Percentiles rank a stretch among this genome's conserved stretches.
Evolutionary conservation across 352 stramenopile species (phyloP).

Genomic region (Thalassiosira tumida): DNA sequence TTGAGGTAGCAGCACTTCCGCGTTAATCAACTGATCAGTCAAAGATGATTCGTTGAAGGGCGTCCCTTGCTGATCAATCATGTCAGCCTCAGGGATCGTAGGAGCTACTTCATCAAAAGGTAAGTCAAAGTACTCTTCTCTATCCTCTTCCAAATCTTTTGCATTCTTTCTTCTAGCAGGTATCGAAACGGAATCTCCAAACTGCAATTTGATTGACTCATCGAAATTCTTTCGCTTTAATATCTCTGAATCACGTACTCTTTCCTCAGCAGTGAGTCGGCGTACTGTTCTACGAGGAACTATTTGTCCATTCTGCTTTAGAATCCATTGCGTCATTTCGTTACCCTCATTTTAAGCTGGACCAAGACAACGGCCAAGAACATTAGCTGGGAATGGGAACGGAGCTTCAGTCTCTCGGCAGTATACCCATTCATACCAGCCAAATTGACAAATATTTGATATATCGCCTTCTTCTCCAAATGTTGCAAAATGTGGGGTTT

Average conservation of each 20-base stretch:
- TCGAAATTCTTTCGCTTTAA: conserved; percentile 44
- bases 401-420: conserved; percentile 11
- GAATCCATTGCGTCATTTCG: conserved; percentile 48
- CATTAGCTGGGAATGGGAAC: conserved; percentile 39
- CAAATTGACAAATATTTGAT: conserved; percentile 58
- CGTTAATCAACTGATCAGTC: conserved; percentile 40
- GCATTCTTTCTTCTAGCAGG: too few relatives aligned
- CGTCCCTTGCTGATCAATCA: conserved; percentile 32
- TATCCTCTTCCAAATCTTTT: too few relatives aligned
- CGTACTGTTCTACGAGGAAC: conserved; percentile 22
- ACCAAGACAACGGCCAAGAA: conserved; percentile 66
- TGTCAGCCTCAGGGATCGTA: conserved; percentile 42
- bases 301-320: conserved; percentile 62
- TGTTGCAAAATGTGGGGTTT: conserved; percentile 27
- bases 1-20: conserved; percentile 32
- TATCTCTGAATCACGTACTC: conserved; percentile 50
- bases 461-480: conserved; percentile 56
- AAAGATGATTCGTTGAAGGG: conserved; percentile 37
- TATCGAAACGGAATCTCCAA: conserved; percentile 56
- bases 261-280: conserved; percentile 43
- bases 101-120: too few relatives aligned
- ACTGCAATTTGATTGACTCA: not conserved
- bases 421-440: conserved; percentile 73
- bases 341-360: conserved; percentile 58
- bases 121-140: too few relatives aligned